Conservation (phyloP, 805 yeast genomes). For the Barnettozyma populi region DNA sequence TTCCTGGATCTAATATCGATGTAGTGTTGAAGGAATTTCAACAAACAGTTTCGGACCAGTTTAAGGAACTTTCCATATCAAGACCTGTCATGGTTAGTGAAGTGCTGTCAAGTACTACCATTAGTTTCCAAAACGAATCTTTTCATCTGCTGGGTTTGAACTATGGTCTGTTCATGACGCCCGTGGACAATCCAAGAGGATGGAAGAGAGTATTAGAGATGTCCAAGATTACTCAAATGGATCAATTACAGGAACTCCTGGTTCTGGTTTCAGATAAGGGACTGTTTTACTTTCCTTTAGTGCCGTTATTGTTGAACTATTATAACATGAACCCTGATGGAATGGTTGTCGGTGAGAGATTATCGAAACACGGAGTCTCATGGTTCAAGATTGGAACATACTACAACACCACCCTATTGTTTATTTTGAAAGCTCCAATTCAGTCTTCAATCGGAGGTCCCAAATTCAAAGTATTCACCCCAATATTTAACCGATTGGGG, state of each 20-base stretch:
- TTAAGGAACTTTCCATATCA: conserved; percentile 24
- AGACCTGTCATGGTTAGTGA: conserved; percentile 31
- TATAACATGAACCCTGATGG: conserved; percentile 34
- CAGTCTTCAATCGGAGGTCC: conserved; percentile 31
- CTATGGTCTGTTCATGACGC: conserved; percentile 54
- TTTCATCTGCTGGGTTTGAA: conserved; percentile 56
- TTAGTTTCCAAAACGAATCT: conserved; percentile 39
- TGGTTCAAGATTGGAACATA: conserved; percentile 69
- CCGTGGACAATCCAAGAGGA: conserved; percentile 18
- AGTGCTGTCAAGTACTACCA: conserved; percentile 39
- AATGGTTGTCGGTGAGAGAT: conserved; percentile 39
- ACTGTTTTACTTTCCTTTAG: conserved; percentile 58
- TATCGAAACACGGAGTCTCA: conserved; percentile 48
- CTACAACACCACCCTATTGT: conserved; percentile 51
- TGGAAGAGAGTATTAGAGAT: conserved; percentile 60
- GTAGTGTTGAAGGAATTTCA: conserved; percentile 31
- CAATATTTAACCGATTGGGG: conserved; percentile 47
- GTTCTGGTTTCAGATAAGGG: conserved; percentile 54
- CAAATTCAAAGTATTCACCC: conserved; percentile 53
- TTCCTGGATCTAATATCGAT: conserved; percentile 48
- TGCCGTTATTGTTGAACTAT: conserved; percentile 56
- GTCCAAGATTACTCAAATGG: conserved; percentile 49
- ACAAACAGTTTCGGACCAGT: conserved; percentile 23
- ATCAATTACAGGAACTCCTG: conserved; percentile 52
- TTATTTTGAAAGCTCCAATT: conserved; percentile 45